Evolutionary conservation across 2,329 filamentous ascomycete species (phyloP), one percentile per base, ranked within the genome.

Genomic region (Alternaria viburni): DNA sequence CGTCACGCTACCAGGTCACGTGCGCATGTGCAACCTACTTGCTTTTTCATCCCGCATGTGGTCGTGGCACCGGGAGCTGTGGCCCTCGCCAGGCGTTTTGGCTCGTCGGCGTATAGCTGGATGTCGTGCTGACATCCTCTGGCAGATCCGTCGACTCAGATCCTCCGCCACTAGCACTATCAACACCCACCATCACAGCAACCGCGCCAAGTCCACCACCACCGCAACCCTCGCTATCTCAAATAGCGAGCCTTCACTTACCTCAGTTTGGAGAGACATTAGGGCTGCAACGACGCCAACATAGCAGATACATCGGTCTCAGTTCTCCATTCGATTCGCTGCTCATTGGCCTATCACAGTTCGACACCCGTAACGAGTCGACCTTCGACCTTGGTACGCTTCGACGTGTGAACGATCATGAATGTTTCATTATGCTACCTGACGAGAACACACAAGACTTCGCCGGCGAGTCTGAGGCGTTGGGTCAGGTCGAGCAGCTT

Each of bases 301-400:
- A 91, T 78, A 93, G 91, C 81, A 91, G 93, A 80, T 93, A 95
- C 75, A 92, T 96, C 71, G 92, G 92, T 25, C 88, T 91, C 61
- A 95, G 91, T 54, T 93, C 92, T 54, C 91, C 93, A 72, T 93
- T 94, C 75, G 92, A 96, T 77, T 91, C 91, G 15, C 90, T 90
- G n/a, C 85, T 96, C 58, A 92, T 95, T 80, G 91, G 92, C 71
- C 85, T 95, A 21, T 93, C 91, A 21, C 86, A 89, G 6, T 94
- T 94, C 78, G 91, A 95, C 80, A 90, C 89, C 28, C 90, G 91
- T 76, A 91, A 94, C 82, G 92, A 95, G 81, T 93, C 90, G 74
- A 86, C 91, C 21, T 85, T 93, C 61, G 87, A 91, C 43, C 80
- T 86, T 61, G 84, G 83, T 61, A 83, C 80, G 25, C 86, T 95